Evolutionary conservation across 2,329 filamentous ascomycete genomes (phyloP).

Genomic region (Aureobasidium sp.): DNA sequence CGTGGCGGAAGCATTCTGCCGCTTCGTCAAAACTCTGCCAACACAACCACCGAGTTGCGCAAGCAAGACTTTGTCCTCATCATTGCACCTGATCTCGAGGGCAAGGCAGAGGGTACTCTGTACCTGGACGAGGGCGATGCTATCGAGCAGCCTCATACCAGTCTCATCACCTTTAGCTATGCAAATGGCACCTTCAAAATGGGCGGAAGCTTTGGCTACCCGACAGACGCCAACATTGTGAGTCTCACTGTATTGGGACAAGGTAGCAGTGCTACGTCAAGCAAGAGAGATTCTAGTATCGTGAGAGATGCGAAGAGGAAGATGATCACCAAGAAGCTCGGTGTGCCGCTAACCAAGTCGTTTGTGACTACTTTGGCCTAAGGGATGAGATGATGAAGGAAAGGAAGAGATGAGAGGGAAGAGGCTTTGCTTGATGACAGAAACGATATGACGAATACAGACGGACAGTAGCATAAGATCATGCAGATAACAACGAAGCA

Average conservation of each 20-base stretch:
- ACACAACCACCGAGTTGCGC: slow-evolving; percentile 56
- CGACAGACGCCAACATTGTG: background rate
- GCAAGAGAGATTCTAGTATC: background rate
- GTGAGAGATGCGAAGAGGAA: background rate
- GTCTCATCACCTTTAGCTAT: slow-evolving; percentile 53
- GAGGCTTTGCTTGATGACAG: background rate
- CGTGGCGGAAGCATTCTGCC: slow-evolving; percentile 59
- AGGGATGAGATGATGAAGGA: too few species aligned
- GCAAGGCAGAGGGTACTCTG: slow-evolving; percentile 56
- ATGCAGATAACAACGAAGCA: background rate
- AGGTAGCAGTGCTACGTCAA: background rate
- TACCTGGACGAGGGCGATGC: slow-evolving; percentile 74
- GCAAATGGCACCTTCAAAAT: slow-evolving; percentile 38
- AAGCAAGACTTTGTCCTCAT: slow-evolving; percentile 62
- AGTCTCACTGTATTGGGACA: slow-evolving; percentile 5
- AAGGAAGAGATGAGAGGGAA: background rate
- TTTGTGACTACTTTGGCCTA: background rate
- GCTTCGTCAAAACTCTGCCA: slow-evolving; percentile 45
- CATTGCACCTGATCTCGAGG: slow-evolving; percentile 55
- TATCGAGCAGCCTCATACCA: slow-evolving; percentile 49
- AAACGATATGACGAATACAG: background rate
- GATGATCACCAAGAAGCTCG: background rate
- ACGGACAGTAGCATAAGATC: background rate
- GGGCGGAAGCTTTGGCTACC: slow-evolving; percentile 13
- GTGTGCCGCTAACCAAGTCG: background rate